phyloP scores from a whole-genome alignment of 169 alveolate species.

The Plasmodium fragile region DNA sequence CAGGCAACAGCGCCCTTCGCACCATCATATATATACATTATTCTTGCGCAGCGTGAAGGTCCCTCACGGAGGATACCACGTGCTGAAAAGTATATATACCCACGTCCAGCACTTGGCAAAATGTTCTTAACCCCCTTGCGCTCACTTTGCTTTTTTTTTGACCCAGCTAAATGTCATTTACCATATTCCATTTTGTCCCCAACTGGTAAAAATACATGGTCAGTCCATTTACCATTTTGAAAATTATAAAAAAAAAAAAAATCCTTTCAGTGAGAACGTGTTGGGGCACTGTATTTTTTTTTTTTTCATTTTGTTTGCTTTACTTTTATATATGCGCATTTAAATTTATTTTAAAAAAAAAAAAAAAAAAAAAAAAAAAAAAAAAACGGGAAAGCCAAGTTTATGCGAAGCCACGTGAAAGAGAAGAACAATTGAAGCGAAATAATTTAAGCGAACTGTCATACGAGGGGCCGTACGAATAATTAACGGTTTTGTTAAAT shows the following conservation, averaged over 20 bases:
- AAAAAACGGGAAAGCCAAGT: neutral
- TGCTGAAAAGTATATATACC: neutral
- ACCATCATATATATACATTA: neutral
- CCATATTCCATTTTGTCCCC: neutral
- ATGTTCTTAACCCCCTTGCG: neutral
- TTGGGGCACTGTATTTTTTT: conserved; percentile 3
- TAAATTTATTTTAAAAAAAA: neutral
- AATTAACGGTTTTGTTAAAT: conserved; percentile 49
- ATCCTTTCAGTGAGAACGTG: neutral
- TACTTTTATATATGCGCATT: neutral
- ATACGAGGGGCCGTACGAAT: neutral
- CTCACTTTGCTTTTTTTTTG: conserved; percentile 15
- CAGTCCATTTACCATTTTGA: neutral
- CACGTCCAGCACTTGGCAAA: neutral
- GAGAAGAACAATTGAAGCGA: neutral
- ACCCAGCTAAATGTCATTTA: neutral
- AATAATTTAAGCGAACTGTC: neutral
- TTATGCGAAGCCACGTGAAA: neutral
- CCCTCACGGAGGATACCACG: neutral
- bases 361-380: neutral
- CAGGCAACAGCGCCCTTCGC: neutral
- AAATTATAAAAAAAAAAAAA: neutral
- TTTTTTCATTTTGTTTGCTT: neutral
- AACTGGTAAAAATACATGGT: neutral
- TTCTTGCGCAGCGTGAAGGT: neutral